Conservation (phyloP, 345 rosid genomes). For the Rubroshorea leprosula region DNA sequence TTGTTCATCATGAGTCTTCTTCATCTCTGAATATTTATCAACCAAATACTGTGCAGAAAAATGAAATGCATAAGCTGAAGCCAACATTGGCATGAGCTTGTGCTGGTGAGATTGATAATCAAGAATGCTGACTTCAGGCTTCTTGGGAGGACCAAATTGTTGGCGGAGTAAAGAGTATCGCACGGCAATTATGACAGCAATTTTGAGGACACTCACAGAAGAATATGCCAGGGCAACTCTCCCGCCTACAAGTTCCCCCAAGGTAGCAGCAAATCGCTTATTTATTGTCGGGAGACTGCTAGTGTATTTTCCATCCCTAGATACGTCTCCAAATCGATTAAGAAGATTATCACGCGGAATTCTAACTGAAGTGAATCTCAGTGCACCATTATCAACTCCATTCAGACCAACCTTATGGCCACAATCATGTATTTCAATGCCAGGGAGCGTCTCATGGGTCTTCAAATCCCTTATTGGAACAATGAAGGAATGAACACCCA, state of each 20-base stretch:
- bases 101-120: constrained; percentile 99
- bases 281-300: constrained; percentile 89
- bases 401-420: constrained; percentile 94
- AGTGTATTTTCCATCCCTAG: constrained; percentile 88
- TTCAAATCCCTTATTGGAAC: constrained; percentile 86
- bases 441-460: constrained; percentile 81
- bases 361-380: constrained; percentile 78
- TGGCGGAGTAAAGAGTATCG: constrained; percentile 89
- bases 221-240: constrained; percentile 87
- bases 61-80: constrained; percentile 90
- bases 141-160: constrained; percentile 92
- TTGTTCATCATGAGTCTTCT: constrained; percentile 54
- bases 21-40: constrained; percentile 32
- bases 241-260: constrained; percentile 98
- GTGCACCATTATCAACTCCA: constrained; percentile 97
- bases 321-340: constrained; percentile 93
- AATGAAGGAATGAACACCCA: constrained; percentile 98
- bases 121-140: constrained; percentile 95
- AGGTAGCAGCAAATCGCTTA: constrained; percentile 90
- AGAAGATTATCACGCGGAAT: constrained; percentile 95
- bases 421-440: constrained; percentile 90
- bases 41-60: constrained; percentile 73
- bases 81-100: constrained; percentile 99
- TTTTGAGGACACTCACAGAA: constrained; percentile 80
- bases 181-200: constrained; percentile 74